These are phyloP conservation scores for Breynia disticha DNA, from an alignment of 441 rosid species.

Conservation along the genomic window DNA sequence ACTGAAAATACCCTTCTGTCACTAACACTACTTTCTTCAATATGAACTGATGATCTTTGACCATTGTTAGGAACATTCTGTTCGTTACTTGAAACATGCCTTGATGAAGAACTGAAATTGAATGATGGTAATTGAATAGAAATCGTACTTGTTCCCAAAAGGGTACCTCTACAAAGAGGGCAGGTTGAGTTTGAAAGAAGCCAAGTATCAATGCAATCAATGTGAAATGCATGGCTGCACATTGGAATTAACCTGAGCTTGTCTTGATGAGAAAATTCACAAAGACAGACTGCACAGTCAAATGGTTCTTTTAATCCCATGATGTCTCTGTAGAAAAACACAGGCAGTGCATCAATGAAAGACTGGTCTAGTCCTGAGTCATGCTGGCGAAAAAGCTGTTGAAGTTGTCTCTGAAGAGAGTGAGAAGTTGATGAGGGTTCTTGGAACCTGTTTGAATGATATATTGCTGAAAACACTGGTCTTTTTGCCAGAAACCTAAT, in stretches of 20 bases:
- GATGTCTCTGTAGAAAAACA: too few relatives aligned
- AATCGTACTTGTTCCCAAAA: conserved; percentile 19
- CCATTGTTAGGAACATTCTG: conserved; percentile 16
- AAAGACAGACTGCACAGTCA: conserved; percentile 66
- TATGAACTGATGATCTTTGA: conserved; percentile 10
- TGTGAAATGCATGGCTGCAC: conserved; percentile 72
- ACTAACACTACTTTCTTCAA: conserved; percentile 14
- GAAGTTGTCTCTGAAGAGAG: conserved; percentile 58
- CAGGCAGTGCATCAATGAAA: too few relatives aligned
- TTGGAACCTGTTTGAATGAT: conserved; percentile 32
- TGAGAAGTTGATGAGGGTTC: conserved; percentile 39
- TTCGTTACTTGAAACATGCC: conserved; percentile 16
- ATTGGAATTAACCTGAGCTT: conserved; percentile 55
- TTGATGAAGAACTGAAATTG: conserved; percentile 12
- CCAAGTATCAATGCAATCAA: conserved; percentile 66
- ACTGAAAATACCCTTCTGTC: conserved; percentile 41
- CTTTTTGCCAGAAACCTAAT: conserved; percentile 47
- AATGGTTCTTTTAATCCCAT: too few relatives aligned
- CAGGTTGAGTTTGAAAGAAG: conserved; percentile 77
- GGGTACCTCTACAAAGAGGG: conserved; percentile 59
- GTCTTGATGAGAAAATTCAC: conserved; percentile 46
- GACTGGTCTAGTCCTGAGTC: conserved; percentile 67
- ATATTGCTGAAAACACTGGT: conserved; percentile 30
- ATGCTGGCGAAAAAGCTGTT: conserved; percentile 58
- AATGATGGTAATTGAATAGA: conserved; percentile 20